Evolutionary conservation across 345 rosid species (phyloP).

Genomic region (Excoecaria cochinchinensis): DNA sequence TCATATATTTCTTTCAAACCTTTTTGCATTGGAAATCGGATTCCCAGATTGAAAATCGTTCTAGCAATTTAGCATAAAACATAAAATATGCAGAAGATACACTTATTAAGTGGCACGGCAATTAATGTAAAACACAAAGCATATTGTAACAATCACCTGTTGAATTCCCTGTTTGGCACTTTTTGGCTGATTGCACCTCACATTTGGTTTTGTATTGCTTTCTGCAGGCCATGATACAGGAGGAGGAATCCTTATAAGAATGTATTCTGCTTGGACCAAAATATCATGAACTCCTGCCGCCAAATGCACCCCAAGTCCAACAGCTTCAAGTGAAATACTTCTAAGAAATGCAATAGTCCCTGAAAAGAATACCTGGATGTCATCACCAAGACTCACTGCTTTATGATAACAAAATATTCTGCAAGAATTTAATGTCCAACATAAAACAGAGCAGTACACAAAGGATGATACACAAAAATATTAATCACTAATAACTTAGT

Average conservation of each 20-base stretch:
- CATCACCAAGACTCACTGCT: neutral
- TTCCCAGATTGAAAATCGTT: neutral
- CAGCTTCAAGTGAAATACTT: conserved; percentile 90
- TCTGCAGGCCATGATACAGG: conserved; percentile 48
- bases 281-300: conserved; percentile 87
- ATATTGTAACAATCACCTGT: conserved; percentile 49
- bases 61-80: neutral
- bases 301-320: conserved; percentile 93
- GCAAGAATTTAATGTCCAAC: neutral
- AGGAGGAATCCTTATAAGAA: conserved; percentile 53
- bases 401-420: neutral
- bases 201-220: conserved; percentile 49
- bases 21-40: neutral
- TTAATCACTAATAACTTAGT: neutral
- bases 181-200: conserved; percentile 77
- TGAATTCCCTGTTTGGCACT: conserved; percentile 84
- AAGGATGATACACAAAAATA: neutral
- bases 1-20: neutral
- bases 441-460: neutral
- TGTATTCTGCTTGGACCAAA: conserved; percentile 71
- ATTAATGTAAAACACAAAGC: conserved; percentile 5
- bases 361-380: conserved; percentile 26
- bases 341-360: conserved; percentile 88
- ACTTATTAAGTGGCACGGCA: neutral
- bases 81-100: neutral